A percentile compares a stretch with the other conserved stretches of the same genome.
These are phyloP conservation scores for Backusella westeae DNA, from an alignment of 192 early-diverging fungal species.

Conservation along the genomic window DNA sequence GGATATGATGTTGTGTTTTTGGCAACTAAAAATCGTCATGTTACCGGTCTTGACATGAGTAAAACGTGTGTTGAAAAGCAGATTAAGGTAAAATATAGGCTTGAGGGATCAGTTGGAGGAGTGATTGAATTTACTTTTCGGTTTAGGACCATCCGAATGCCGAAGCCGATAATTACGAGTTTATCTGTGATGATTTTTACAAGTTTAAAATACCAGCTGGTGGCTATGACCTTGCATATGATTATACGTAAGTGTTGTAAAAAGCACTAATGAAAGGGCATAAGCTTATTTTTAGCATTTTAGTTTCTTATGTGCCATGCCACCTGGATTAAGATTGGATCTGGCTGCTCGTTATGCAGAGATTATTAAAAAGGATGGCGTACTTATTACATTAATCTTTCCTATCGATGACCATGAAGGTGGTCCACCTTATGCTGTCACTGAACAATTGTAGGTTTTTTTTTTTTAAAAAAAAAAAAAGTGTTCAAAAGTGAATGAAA, in stretches of 20 bases:
- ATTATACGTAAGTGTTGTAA: conserved; percentile 64
- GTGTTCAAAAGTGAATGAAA: background rate
- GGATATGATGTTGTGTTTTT: conserved; percentile 78
- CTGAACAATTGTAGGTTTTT: conserved; percentile 55
- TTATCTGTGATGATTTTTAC: conserved; percentile 71
- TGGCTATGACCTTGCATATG: conserved; percentile 74
- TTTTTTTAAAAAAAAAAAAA: background rate
- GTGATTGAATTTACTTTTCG: background rate
- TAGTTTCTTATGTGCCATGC: conserved; percentile 80
- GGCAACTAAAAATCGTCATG: conserved; percentile 55
- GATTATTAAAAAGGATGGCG: conserved; percentile 62
- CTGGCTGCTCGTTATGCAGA: conserved; percentile 70
- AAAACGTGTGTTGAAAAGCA: conserved; percentile 58
- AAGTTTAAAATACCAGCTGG: conserved; percentile 50
- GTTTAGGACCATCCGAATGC: conserved; percentile 34
- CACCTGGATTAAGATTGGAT: conserved; percentile 52
- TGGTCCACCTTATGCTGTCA: conserved; percentile 75
- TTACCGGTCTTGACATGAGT: conserved; percentile 70
- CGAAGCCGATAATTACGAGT: conserved; percentile 30
- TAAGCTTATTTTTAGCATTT: background rate
- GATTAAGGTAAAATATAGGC: conserved; percentile 36
- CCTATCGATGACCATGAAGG: conserved; percentile 63
- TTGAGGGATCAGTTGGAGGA: background rate
- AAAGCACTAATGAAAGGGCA: background rate
- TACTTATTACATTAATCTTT: conserved; percentile 76